Conservation (phyloP, 768 basidiomycete genomes). For the Mycena haematopus region DNA sequence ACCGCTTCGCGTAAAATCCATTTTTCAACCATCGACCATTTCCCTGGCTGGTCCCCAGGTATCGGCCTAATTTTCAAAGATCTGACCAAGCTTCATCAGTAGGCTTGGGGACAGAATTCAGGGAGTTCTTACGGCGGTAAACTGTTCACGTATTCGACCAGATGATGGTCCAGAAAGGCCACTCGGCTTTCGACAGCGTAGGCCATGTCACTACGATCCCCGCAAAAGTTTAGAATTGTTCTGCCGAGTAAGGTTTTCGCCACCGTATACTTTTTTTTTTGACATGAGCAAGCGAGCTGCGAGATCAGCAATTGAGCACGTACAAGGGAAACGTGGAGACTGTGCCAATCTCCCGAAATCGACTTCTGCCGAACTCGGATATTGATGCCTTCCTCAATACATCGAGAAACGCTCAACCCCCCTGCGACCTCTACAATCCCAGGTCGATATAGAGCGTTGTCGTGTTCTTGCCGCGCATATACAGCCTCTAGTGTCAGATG, state of each 20-base stretch:
- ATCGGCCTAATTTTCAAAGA: not conserved
- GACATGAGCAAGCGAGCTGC: not conserved
- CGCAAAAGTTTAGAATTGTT: not conserved
- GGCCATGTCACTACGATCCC: not conserved
- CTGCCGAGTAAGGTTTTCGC: not conserved
- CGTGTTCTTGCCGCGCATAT: not conserved
- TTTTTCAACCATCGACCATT: not conserved
- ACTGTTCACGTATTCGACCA: not conserved
- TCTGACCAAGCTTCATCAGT: not conserved
- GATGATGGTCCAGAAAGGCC: not conserved
- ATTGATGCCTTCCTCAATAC: not conserved
- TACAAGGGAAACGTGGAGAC: not conserved
- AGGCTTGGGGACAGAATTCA: not conserved
- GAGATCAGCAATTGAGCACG: not conserved
- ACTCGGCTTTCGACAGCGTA: not conserved
- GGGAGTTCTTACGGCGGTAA: not conserved
- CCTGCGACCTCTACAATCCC: not conserved
- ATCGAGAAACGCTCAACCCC: not conserved
- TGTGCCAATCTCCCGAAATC: not conserved
- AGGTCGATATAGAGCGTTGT: not conserved
- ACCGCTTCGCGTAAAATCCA: not conserved
- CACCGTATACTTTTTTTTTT: not conserved
- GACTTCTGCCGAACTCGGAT: not conserved
- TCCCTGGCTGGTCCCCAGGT: not conserved
- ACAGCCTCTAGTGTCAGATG: not conserved